Evolutionary conservation across 2,329 filamentous ascomycete genomes (phyloP), one percentile per base, ranked within the genome.

Genomic region (Magnaporthiopsis incrustans): DNA sequence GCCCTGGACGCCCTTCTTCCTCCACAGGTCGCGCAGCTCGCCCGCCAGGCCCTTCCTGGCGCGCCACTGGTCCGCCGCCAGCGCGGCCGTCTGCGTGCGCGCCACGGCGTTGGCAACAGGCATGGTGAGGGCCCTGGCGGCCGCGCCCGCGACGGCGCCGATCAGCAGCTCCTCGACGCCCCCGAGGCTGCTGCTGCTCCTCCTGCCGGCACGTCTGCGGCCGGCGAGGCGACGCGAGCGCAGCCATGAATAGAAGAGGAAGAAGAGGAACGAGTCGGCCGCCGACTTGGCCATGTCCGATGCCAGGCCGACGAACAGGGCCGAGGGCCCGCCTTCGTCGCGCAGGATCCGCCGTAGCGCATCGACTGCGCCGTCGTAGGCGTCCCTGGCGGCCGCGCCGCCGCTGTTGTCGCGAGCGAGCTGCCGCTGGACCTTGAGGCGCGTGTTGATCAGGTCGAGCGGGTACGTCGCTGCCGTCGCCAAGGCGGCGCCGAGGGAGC

Each of bases 41-140:
- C 90, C 62, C 88, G 81, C 33, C 74, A 44, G 22, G 32, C 61
- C 53, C 26, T 62, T 57, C 18, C 18, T 70, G 4, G 85, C 80
- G 66, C 73, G 81, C 25, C 60, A 65, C 4, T 58, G 65, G 1
- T 65, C 69, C 6, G 67, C 64, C 27, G 69, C 60, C 30, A 73
- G 67, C 4, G 82, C 81, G 1, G 87, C 82, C 2, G 89, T 91
- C 76, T 96, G 91, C 75, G 92, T 91, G 60, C 91, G 80, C 1
- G 91, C 91, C 4, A 96, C 90, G 32, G 96, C 85, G 70, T 93
- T 95, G 61, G 89, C 85, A 30, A 96, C 82, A 0, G 92, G 92
- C 7, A 90, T 92, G 0, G 91, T 95, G 68, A 92, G 84, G 61
- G 90, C 77, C 71, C 90, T 89, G 1, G 90, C 85, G 68, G 89